Percentiles rank a stretch among this genome's conserved stretches.
Conservation (phyloP, 225 moss, liverwort and hornwort genomes). For the Pleurozium schreberi region DNA sequence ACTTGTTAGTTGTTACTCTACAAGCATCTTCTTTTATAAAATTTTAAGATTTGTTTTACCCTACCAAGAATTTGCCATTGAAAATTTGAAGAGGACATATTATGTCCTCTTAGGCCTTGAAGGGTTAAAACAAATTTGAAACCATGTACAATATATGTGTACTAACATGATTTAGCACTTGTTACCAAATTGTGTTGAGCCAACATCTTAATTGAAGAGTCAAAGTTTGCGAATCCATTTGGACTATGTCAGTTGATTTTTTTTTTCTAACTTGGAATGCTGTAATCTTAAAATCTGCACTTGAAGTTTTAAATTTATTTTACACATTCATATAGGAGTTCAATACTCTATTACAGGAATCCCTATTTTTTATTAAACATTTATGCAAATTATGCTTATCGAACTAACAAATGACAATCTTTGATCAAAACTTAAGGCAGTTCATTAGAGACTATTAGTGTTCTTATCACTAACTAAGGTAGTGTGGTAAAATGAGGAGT, state of each 20-base stretch:
- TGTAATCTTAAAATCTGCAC: too few species aligned
- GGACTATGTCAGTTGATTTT: not conserved
- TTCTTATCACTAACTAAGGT: not conserved
- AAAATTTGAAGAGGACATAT: too few species aligned
- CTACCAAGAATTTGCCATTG: too few species aligned
- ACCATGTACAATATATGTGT: too few species aligned
- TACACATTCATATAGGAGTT: not conserved
- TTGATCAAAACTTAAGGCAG: accelerated
- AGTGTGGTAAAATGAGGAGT: not conserved
- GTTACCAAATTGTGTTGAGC: not conserved
- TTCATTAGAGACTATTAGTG: not conserved
- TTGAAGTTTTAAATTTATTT: not conserved
- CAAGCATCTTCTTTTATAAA: too few species aligned
- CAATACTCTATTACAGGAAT: not conserved
- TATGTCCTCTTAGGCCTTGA: too few species aligned
- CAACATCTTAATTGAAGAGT: not conserved
- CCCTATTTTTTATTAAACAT: not conserved
- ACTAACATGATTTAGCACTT: not conserved
- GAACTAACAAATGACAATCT: not conserved
- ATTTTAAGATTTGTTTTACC: too few species aligned
- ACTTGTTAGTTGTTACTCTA: too few species aligned
- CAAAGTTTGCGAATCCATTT: not conserved
- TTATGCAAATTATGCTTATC: not conserved
- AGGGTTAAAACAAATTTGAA: not conserved
- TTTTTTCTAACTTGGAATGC: not conserved